A percentile compares a stretch with the other conserved stretches of the same genome.
Evolutionary conservation across 2,329 filamentous ascomycete genomes (phyloP).

Genomic region (Dryadomyces quercus-mongolicae): DNA sequence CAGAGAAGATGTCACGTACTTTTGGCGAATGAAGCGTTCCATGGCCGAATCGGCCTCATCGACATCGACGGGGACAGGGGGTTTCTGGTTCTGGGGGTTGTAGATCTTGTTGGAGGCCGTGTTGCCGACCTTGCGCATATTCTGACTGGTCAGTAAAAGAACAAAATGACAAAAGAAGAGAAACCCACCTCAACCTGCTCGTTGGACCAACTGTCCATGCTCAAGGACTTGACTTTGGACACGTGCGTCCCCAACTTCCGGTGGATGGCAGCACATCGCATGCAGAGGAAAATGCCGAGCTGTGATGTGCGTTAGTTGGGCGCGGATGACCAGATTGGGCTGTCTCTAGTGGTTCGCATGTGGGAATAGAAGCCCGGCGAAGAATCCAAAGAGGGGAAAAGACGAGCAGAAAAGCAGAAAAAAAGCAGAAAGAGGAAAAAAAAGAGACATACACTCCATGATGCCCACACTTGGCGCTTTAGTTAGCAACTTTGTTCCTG

Average conservation of each 20-base stretch:
- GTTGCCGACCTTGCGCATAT: constrained; percentile 91
- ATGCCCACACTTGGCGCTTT: constrained; percentile 66
- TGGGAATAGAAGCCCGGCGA: no score
- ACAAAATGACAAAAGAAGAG: not conserved
- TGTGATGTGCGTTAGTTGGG: constrained; percentile 22
- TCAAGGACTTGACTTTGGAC: constrained; percentile 96
- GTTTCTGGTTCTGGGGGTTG: constrained; percentile 73
- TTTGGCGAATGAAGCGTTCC: constrained; percentile 89
- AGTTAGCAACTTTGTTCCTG: no score
- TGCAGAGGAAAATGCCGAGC: constrained; percentile 92
- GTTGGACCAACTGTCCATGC: constrained; percentile 93
- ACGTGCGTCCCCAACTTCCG: constrained; percentile 96
- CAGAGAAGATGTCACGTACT: constrained; percentile 59
- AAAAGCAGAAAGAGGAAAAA: constrained; percentile 2
- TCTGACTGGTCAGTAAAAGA: constrained; percentile 35
- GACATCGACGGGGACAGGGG: constrained; percentile 75
- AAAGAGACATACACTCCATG: constrained; percentile 68
- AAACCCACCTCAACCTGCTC: constrained; percentile 84
- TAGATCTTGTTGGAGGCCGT: constrained; percentile 73
- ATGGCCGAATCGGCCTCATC: constrained; percentile 91
- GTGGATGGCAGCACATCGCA: constrained; percentile 92
- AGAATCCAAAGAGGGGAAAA: no score
- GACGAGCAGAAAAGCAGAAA: no score
- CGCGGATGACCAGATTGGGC: no score
- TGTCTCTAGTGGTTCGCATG: not conserved